Evolutionary conservation across 176 grass and related monocot genomes (phyloP), one percentile per base, ranked within the genome.

Genomic region (Rhynchospora breviuscula): DNA sequence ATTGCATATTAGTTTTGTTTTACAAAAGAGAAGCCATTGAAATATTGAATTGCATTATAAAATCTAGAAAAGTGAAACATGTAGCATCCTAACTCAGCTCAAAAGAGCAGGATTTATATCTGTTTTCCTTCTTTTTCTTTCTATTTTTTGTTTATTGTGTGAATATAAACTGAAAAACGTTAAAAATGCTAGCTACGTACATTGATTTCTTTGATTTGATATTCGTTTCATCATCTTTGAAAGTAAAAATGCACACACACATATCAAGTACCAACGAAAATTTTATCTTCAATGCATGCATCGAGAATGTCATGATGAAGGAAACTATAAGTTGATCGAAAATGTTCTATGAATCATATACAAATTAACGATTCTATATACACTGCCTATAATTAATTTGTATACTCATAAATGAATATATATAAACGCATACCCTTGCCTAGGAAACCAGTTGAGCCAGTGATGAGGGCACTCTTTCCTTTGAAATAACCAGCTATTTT

Each of bases 391-490:
- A 66, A 79, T 46, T 29, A 29, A 5, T 10, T 29, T 46, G 10
- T 10, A n/a, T 29, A 2, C 31, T 56, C 5, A 60, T 23, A 53
- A 79, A 78, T 4, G 46, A 40, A n/a, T 6, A 65, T 69, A 17
- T 15, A 19, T 19, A 56, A 12, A 49, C 35, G 78, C 85, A 29
- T 92, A 97, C 94, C 89, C 88, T 94, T 97, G 35, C 88, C 94
- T 43, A 94, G 88, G 57, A 97, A 97, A 15, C 94, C 94, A 26
- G 94, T 97, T 59, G 92, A 89, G 26, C 94, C 92, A 5, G 92
- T 97, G 87, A 97, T 89, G 8, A 97, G 88, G 15, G 92, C 33
- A 79, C 62, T 92, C 90, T 97, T 97, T 85, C 87, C 88, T 85
- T 89, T 91, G 83, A 94, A 97, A 72, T 87, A 91, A 2, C 84